Conservation (phyloP, 2,329 filamentous ascomycete genomes). For the Leptographium wingfieldii region DNA sequence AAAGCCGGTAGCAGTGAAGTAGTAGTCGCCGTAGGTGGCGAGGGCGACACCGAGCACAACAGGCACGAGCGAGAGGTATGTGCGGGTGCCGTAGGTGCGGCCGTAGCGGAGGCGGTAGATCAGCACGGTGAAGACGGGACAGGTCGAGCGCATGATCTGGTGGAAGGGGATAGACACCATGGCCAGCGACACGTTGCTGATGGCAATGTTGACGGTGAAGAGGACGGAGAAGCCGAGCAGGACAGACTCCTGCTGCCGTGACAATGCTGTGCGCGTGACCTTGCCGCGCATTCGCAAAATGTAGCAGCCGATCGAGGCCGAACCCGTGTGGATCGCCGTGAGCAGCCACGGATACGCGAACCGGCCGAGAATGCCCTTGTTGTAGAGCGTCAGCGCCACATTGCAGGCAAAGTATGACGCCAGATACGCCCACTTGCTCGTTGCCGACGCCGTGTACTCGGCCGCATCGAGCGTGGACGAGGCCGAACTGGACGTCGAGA, state of each 20-base stretch:
- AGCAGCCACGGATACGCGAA: conserved; percentile 14
- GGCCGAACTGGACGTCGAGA: background rate
- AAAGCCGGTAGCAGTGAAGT: conserved; percentile 45
- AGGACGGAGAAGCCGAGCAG: conserved; percentile 12
- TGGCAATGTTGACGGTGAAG: conserved; percentile 15
- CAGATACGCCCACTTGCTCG: conserved; percentile 15
- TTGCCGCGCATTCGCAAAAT: conserved; percentile 9
- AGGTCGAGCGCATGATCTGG: conserved; percentile 50
- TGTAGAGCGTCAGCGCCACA: conserved; percentile 14
- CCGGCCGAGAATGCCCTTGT: conserved; percentile 13
- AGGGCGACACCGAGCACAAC: conserved; percentile 46
- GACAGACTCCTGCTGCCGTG: conserved; percentile 7
- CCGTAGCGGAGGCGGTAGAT: conserved; percentile 45
- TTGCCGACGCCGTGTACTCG: conserved; percentile 16
- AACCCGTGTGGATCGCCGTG: conserved; percentile 14
- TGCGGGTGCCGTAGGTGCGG: conserved; percentile 40
- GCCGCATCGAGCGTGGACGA: conserved; percentile 12
- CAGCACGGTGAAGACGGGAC: conserved; percentile 47
- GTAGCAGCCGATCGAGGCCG: conserved; percentile 13
- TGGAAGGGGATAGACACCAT: conserved; percentile 48
- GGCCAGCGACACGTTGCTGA: conserved; percentile 13
- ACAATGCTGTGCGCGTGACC: conserved; percentile 7
- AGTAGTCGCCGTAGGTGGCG: conserved; percentile 50
- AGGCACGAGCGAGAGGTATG: conserved; percentile 48
- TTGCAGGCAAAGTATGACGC: conserved; percentile 16